Evolutionary conservation across 495 filamentous ascomycete species (phyloP).

Genomic region (Immersiella caudata): DNA sequence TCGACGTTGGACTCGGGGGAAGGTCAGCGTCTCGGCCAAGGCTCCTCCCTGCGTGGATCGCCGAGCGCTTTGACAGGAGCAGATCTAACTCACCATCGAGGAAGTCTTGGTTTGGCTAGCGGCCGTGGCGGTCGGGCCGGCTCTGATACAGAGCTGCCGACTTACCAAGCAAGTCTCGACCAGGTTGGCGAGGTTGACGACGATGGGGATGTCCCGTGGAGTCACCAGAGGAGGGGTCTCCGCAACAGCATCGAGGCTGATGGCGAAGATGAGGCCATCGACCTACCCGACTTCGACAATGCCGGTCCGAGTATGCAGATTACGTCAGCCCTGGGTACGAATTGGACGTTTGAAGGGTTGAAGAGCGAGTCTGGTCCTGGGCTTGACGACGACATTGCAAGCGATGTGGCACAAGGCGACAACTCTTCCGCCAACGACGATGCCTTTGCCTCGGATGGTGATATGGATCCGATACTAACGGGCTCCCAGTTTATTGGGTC

Average conservation of each 20-base stretch:
- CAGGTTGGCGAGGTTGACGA: conserved; percentile 18
- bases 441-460: conserved; percentile 19
- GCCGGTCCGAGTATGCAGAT: conserved; percentile 34
- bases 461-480: conserved; percentile 27
- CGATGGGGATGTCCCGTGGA: conserved; percentile 22
- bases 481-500: conserved; percentile 27
- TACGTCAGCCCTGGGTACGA: conserved; percentile 25
- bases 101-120: conserved; percentile 59
- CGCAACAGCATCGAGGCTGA: conserved; percentile 49
- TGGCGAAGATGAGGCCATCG: conserved; percentile 39
- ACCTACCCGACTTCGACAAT: conserved; percentile 28
- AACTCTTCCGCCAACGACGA: conserved; percentile 27
- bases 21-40: conserved; percentile 77
- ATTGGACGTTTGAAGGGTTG: conserved; percentile 44
- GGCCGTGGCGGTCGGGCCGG: conserved; percentile 2
- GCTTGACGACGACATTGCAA: conserved; percentile 38
- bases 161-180: conserved; percentile 25
- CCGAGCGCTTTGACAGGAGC: conserved; percentile 79
- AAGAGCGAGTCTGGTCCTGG: conserved; percentile 25
- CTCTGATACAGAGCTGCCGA: conserved; percentile 26
- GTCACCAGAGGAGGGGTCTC: conserved; percentile 27
- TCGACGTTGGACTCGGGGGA: conserved; percentile 68
- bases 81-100: conserved; percentile 71
- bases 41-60: conserved; percentile 82
- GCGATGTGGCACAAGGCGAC: conserved; percentile 46